Conservation (phyloP, 352 stramenopile genomes). For the Globisporangium spiculum region DNA sequence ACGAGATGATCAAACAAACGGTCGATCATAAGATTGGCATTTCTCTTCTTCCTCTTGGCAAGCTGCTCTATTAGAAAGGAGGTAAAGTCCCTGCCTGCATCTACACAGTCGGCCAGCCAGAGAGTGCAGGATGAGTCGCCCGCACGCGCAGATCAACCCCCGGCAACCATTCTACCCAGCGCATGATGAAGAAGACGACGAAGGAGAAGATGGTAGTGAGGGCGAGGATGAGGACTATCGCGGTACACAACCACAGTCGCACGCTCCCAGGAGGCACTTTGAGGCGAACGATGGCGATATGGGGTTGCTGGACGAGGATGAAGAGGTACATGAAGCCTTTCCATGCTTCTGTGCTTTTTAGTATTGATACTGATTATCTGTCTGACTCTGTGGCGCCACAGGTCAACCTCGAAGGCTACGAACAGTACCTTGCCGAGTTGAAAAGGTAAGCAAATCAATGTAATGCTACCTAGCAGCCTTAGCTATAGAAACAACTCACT, state of each 20-base stretch:
- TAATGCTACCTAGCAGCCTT: too few species aligned
- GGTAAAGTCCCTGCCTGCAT: neutral
- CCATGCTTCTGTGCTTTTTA: neutral
- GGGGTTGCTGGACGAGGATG: conserved; percentile 17
- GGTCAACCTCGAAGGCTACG: conserved; percentile 64
- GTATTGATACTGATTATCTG: neutral
- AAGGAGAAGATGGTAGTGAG: neutral
- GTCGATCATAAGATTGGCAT: neutral
- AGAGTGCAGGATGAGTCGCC: conserved; percentile 2
- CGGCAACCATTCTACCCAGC: neutral
- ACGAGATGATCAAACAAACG: too few species aligned
- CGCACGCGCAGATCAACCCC: conserved; percentile 12
- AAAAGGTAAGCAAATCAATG: conserved; percentile 28
- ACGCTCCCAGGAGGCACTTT: neutral
- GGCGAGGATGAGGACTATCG: neutral
- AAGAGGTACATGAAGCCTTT: conserved; percentile 18
- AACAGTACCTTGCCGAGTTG: conserved; percentile 52
- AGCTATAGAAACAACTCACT: too few species aligned
- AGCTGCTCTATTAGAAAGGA: neutral
- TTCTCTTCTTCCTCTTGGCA: neutral
- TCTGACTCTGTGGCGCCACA: conserved; percentile 10
- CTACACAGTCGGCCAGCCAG: neutral
- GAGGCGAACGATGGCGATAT: neutral
- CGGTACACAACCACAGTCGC: neutral
- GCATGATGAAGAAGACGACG: conserved; percentile 9